Percentiles rank a stretch among this genome's conserved stretches.
Conservation (phyloP, 1,284 basidiomycete genomes). For the Vanrija pseudolonga region DNA sequence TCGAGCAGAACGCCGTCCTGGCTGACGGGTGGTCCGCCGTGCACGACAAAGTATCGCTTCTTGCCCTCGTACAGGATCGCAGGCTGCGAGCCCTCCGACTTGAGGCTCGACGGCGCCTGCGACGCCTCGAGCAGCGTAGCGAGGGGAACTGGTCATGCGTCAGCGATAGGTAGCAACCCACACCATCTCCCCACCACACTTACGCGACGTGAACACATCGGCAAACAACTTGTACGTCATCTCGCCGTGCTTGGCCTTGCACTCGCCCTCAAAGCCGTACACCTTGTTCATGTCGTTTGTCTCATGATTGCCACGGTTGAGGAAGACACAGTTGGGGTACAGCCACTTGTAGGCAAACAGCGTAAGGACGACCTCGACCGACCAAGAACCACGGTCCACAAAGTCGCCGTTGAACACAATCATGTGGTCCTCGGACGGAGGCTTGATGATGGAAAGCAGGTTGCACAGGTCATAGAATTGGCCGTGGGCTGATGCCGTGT, state of each 20-base stretch:
- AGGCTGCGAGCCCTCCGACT: slow-evolving; percentile 45
- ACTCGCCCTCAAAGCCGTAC: slow-evolving; percentile 96
- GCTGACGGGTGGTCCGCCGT: slow-evolving; percentile 87
- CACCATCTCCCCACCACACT: slow-evolving; percentile 39
- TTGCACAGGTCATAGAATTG: slow-evolving; percentile 94
- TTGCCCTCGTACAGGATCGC: slow-evolving; percentile 71
- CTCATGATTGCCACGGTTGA: slow-evolving; percentile 97
- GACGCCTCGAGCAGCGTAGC: slow-evolving; percentile 79
- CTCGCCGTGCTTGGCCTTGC: slow-evolving; percentile 90
- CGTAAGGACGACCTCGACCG: slow-evolving; percentile 90
- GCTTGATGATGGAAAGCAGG: slow-evolving; percentile 78
- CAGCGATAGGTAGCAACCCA: not conserved
- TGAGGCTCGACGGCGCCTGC: slow-evolving; percentile 55
- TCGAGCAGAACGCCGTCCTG: slow-evolving; percentile 90
- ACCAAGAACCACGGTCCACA: slow-evolving; percentile 94
- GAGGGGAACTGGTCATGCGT: slow-evolving; percentile 68
- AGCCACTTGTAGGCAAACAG: slow-evolving; percentile 98
- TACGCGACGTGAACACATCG: slow-evolving; percentile 82
- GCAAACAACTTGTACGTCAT: slow-evolving; percentile 85
- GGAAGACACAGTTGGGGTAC: slow-evolving; percentile 77
- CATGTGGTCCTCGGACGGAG: slow-evolving; percentile 74
- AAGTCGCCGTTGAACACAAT: slow-evolving; percentile 91
- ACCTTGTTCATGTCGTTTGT: slow-evolving; percentile 75
- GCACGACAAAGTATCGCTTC: slow-evolving; percentile 93
- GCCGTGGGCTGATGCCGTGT: slow-evolving; percentile 38